These are phyloP conservation scores for Chaetomium cochliodes DNA, from an alignment of 495 filamentous ascomycete species.

Conservation along the genomic window DNA sequence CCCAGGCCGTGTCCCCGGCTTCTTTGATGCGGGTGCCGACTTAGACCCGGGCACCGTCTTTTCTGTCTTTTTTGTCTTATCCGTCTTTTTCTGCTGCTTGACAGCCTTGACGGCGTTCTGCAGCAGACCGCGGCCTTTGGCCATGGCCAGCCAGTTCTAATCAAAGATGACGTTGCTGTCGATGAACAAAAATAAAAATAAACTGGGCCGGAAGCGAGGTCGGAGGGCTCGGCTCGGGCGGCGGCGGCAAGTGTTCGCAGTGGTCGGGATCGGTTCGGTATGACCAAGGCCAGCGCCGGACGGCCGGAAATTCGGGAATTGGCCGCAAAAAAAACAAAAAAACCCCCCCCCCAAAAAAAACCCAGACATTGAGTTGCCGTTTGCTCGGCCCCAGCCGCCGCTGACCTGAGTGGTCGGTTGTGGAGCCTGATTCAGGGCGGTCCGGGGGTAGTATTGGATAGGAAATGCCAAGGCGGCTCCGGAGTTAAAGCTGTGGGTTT, in stretches of 20 bases:
- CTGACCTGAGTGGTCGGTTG: background rate
- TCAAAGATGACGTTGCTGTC: background rate
- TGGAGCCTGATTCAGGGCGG: background rate
- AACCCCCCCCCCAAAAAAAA: too few relatives aligned
- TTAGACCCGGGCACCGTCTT: background rate
- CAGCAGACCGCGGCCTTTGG: constrained; percentile 24
- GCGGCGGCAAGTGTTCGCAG: constrained; percentile 9
- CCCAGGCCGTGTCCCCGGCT: constrained; percentile 1
- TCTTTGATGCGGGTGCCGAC: constrained; percentile 6
- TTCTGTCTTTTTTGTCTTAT: background rate
- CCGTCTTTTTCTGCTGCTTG: constrained; percentile 22
- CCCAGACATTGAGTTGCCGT: background rate
- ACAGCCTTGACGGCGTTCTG: constrained; percentile 27
- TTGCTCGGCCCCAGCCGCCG: constrained; percentile 23
- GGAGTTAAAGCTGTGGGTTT: constrained; percentile 7
- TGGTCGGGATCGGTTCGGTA: background rate
- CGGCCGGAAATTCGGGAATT: constrained; percentile 22
- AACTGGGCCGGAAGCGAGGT: constrained; percentile 4
- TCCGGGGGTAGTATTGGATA: constrained; percentile 2
- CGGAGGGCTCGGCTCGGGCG: constrained; percentile 17
- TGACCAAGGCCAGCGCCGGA: background rate
- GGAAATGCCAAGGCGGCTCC: constrained; percentile 24
- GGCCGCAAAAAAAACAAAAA: constrained; percentile 18
- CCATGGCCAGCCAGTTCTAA: constrained; percentile 6
- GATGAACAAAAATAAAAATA: background rate